Evolutionary conservation across 352 stramenopile species (phyloP).

Genomic region (Globisporangium parvum): DNA sequence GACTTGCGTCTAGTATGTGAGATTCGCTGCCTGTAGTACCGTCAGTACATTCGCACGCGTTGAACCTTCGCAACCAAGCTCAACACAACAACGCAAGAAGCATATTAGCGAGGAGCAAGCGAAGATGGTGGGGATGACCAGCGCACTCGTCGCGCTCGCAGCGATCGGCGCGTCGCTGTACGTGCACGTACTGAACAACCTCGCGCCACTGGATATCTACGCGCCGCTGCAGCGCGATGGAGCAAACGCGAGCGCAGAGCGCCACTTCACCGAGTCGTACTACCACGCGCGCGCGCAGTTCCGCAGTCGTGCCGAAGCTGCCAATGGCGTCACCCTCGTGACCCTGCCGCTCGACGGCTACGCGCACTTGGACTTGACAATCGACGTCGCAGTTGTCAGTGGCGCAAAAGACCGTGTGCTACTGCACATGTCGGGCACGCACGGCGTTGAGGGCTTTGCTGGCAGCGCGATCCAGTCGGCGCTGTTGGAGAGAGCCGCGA

Average conservation of each 20-base stretch:
- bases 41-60: too few relatives aligned
- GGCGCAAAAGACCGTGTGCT: conserved; percentile 17
- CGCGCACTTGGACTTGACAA: conserved; percentile 23
- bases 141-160: conserved; percentile 4
- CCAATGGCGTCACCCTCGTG: conserved; percentile 17
- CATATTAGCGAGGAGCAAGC: too few relatives aligned
- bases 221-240: conserved; percentile 4
- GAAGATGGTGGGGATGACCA: background rate
- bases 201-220: conserved; percentile 16
- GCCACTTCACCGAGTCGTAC: conserved; percentile 25
- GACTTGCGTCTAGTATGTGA: too few relatives aligned
- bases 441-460: conserved; percentile 43
- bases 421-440: conserved; percentile 40
- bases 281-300: conserved; percentile 30
- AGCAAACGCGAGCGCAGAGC: conserved; percentile 9
- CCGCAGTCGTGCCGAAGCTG: conserved; percentile 8
- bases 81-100: too few relatives aligned
- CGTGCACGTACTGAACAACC: conserved; percentile 18
- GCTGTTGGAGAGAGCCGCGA: conserved; percentile 12
- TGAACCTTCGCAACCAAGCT: too few relatives aligned
- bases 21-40: too few relatives aligned
- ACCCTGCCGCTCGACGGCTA: conserved; percentile 15
- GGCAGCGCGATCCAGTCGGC: conserved; percentile 32
- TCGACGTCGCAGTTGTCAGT: conserved; percentile 29
- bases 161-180: conserved; percentile 9